These are phyloP conservation scores for Boletus tylopilopsis DNA, from an alignment of 768 basidiomycete species.

Conservation along the genomic window DNA sequence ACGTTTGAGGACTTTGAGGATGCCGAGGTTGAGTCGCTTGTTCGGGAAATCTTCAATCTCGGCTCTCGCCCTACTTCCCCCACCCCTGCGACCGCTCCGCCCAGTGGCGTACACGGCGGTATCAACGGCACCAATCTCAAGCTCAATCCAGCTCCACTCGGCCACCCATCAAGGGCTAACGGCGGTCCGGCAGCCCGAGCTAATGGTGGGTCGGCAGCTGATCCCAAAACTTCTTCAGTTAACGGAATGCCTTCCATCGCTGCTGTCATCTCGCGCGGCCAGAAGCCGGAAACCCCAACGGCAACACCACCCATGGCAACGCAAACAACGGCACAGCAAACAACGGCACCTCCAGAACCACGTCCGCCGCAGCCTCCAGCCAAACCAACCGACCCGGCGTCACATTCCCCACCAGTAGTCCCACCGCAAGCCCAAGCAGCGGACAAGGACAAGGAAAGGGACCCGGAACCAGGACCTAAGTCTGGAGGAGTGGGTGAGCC, in stretches of 20 bases:
- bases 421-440: not conserved
- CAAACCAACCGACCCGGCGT: not conserved
- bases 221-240: slow-evolving; percentile 23
- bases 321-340: not conserved
- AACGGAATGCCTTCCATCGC: slow-evolving; percentile 19
- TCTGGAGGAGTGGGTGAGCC: slow-evolving; percentile 29
- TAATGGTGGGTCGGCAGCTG: slow-evolving; percentile 31
- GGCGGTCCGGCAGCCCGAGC: slow-evolving; percentile 18
- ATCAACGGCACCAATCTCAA: slow-evolving; percentile 10
- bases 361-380: not conserved
- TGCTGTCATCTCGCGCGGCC: slow-evolving; percentile 13
- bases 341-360: not conserved
- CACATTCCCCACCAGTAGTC: not conserved
- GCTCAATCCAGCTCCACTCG: slow-evolving; percentile 17
- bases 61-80: slow-evolving; percentile 27
- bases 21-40: slow-evolving; percentile 20
- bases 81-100: not conserved
- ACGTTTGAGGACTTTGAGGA: slow-evolving; percentile 33
- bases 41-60: slow-evolving; percentile 29
- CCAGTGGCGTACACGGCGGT: slow-evolving; percentile 13
- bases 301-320: not conserved
- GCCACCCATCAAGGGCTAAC: slow-evolving; percentile 20
- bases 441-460: slow-evolving; percentile 11
- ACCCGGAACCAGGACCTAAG: not conserved
- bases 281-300: not conserved